Percentiles rank a stretch among this genome's conserved stretches.
Evolutionary conservation across 1,284 basidiomycete species (phyloP).

Genomic region (Kalmanozyma brasiliensis): DNA sequence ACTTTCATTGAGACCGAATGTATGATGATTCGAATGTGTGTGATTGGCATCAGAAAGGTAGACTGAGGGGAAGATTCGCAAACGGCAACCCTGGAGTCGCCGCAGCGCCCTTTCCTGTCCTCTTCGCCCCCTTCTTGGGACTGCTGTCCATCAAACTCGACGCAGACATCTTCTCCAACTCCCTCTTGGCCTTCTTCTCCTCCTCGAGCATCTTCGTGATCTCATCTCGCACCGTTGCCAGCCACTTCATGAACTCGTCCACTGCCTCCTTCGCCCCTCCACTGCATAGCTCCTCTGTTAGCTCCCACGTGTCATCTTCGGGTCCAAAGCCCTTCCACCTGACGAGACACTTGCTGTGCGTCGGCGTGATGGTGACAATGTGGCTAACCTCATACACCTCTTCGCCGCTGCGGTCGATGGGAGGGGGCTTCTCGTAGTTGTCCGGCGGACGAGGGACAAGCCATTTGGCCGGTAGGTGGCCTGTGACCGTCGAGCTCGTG

Average conservation of each 20-base stretch:
- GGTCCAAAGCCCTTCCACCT: conserved; percentile 75
- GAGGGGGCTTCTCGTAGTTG: conserved; percentile 27
- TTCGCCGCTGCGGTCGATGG: conserved; percentile 24
- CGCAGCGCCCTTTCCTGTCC: neutral
- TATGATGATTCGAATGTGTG: neutral
- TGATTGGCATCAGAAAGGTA: conserved; percentile 9
- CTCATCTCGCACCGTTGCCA: conserved; percentile 23
- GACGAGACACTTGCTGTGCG: conserved; percentile 71
- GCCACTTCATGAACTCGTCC: conserved; percentile 55
- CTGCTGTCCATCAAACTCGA: neutral
- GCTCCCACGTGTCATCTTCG: conserved; percentile 76
- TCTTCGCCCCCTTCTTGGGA: neutral
- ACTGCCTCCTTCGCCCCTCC: conserved; percentile 71
- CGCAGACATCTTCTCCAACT: conserved; percentile 21
- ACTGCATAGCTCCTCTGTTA: conserved; percentile 69
- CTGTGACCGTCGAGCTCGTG: conserved; percentile 68
- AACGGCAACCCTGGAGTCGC: conserved; percentile 18
- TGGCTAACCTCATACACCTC: conserved; percentile 43
- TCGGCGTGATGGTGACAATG: conserved; percentile 37
- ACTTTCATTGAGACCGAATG: no score
- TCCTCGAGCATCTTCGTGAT: conserved; percentile 32
- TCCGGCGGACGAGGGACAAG: conserved; percentile 25
- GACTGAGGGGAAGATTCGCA: conserved; percentile 22
- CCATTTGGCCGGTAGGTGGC: conserved; percentile 31
- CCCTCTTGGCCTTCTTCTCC: conserved; percentile 16